Evolutionary conservation across 176 grass and related monocot species (phyloP), one percentile per base, ranked within the genome.

Genomic region (Triticum turgidum): DNA sequence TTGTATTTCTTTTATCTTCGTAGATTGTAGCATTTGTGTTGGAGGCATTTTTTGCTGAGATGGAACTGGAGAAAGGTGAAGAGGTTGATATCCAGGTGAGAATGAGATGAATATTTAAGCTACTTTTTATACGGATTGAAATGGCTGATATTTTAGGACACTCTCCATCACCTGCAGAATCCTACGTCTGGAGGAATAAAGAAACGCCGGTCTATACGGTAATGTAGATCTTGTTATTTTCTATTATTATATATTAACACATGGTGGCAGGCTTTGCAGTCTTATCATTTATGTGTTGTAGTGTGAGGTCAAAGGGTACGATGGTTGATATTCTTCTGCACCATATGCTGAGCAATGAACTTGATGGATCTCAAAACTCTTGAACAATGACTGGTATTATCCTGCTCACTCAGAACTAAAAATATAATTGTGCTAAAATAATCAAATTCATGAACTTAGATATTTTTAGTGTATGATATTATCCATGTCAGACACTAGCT

Each of bases 11-110:
- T 9, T 73, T 85, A 54, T 79, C n/a, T 82, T 84, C 67, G 85
- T 87, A 98, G 96, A 90, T 98, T 87, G 84, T 98, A 74, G 96
- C 96, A 86, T 98, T 98, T 91, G 90, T 98, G 38, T 77, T 98
- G 87, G 96, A 98, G 71, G 96, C 96, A 66, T 98, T 98, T 87
- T 98, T 98, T 89, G 92, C 96, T 76, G 93, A 98, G 90, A 98
- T 98, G 91, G 96, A 98, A 56, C 91, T 98, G 30, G 96, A 96
- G 88, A 92, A 95, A 86, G 9, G 35, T 87, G 65, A 69, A 69
- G 90, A 87, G 75, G 33, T 70, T 88, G 42, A 78, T 49, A 70
- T 39, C 30, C 72, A 91, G 93, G 93, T 95, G 87, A 81, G 82
- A 88, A 91, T 95, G 87, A 69, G 78, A 88, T 34, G 30, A 44